phyloP scores from a whole-genome alignment of 1,284 basidiomycete species.

The Mrakiaceae sp. region DNA sequence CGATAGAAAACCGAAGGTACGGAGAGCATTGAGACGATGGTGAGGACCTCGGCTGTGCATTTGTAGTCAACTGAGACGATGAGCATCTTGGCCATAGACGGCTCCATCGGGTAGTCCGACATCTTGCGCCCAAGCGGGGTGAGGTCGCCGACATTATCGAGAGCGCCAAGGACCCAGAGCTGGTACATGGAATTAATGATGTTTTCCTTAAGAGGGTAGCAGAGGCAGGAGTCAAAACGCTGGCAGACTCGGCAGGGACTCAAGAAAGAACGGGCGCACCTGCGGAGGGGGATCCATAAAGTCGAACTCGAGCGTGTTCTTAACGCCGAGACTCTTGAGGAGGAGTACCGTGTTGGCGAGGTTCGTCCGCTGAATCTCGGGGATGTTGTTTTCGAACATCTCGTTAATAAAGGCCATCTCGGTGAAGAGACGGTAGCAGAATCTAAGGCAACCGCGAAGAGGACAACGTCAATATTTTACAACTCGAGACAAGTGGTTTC shows the following conservation, averaged over 20 bases:
- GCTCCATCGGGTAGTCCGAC: conserved; percentile 98
- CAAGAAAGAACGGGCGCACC: conserved; percentile 21
- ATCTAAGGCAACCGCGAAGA: conserved; percentile 38
- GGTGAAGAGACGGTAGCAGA: conserved; percentile 93
- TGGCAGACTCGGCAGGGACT: neutral
- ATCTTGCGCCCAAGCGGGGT: conserved; percentile 88
- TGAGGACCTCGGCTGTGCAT: conserved; percentile 91
- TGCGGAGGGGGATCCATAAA: conserved; percentile 91
- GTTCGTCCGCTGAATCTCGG: conserved; percentile 97
- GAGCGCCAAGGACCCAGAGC: conserved; percentile 93
- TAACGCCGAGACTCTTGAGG: conserved; percentile 88
- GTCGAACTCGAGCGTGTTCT: conserved; percentile 93
- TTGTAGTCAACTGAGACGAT: conserved; percentile 88
- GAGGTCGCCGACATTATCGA: conserved; percentile 95
- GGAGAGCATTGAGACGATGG: conserved; percentile 96
- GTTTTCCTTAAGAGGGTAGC: conserved; percentile 49
- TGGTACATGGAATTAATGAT: conserved; percentile 98
- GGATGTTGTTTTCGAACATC: conserved; percentile 90
- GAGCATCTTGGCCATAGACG: conserved; percentile 95
- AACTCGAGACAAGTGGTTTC: neutral
- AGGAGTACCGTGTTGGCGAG: conserved; percentile 90
- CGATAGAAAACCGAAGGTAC: conserved; percentile 95
- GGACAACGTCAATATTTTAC: neutral
- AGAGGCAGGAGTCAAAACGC: no score
- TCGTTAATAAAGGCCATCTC: conserved; percentile 95